Base-by-base conservation (phyloP, 2,329 filamentous ascomycete genomes). In the Pseudopithomyces chartarum region DNA sequence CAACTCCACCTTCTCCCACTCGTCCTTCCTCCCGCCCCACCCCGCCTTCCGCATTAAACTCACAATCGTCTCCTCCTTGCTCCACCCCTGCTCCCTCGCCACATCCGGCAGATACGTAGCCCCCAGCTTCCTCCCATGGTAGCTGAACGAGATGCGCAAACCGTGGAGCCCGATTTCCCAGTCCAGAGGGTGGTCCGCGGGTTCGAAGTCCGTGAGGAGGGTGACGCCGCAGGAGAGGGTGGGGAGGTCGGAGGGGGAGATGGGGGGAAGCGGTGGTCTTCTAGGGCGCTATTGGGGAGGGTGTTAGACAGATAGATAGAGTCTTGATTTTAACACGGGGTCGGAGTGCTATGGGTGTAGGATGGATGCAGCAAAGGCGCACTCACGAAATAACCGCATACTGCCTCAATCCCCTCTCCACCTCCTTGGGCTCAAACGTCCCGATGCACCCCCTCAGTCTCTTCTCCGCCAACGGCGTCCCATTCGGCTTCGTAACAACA, bases 11-110 rank as follows among this genome's bases (percentile, higher is more conserved):
- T 91, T 88, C 63, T 84, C 84, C 94, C 93, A 98, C 39, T 85
- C 83, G 52, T 80, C 79, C 68, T 70, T 79, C 43, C 78, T 76
- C 1, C 92, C 92, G 56, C 84, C 84, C 93, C 93, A 99, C 1
- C 95, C 95, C 0, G 93, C 93, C 82, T 99, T 99, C 57, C 91
- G 84, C 89, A 97, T 95, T 71, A 98, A 79, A 76, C 91, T 96
- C 52, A 92, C 84, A 2, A 99, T 76, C 0, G 94, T 91, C 82
- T 98, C 91, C 73, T 98, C 93, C 76, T 95, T 93, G 11, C 85
- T 91, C 95, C 95, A 99, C 15, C 91, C 93, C 74, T 98, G 95
- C 80, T 99, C 95, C 1, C 85, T 80, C 10, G 94, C 90, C 6
- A 99, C 92, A 72, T 97, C 91, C 0, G 95, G 95, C 13, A 99